Conservation (phyloP, 2,329 filamentous ascomycete genomes). For the Penicillium sp. region DNA sequence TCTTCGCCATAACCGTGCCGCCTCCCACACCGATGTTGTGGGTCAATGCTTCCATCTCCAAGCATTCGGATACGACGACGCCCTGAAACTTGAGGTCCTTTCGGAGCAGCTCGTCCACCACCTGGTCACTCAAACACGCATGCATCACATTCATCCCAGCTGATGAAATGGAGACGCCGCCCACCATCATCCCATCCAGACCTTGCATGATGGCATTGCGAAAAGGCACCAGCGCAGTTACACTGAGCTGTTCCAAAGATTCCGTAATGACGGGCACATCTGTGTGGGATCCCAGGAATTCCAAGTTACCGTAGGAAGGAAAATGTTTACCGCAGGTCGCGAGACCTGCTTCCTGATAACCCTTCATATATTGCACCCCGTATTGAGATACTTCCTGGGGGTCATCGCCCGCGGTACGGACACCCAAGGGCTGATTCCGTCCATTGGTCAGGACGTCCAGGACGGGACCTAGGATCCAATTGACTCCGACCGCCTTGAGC, state of each 20-base stretch:
- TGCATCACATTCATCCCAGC: constrained; percentile 92
- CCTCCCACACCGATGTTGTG: constrained; percentile 96
- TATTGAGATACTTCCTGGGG: constrained; percentile 93
- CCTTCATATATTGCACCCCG: constrained; percentile 83
- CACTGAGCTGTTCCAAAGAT: constrained; percentile 81
- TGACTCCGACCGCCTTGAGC: constrained; percentile 86
- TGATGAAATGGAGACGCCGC: constrained; percentile 87
- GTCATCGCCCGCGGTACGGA: constrained; percentile 85
- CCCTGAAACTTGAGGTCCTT: constrained; percentile 85
- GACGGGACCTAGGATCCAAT: constrained; percentile 90
- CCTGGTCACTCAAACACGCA: constrained; percentile 86
- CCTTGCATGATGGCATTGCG: constrained; percentile 82
- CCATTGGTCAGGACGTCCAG: constrained; percentile 92
- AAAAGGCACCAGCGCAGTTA: constrained; percentile 89
- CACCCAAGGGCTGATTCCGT: constrained; percentile 82
- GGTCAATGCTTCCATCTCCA: constrained; percentile 94
- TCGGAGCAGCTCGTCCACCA: constrained; percentile 84
- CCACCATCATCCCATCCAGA: constrained; percentile 91
- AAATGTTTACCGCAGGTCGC: constrained; percentile 94
- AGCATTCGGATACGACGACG: constrained; percentile 88
- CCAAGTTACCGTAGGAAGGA: constrained; percentile 89
- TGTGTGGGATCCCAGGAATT: constrained; percentile 83
- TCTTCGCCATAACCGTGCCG: constrained; percentile 94
- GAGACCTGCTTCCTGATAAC: constrained; percentile 85
- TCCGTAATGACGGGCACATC: constrained; percentile 96